These are phyloP conservation scores for Cystofilobasidium macerans DNA, from an alignment of 768 basidiomycete species.

Conservation along the genomic window DNA sequence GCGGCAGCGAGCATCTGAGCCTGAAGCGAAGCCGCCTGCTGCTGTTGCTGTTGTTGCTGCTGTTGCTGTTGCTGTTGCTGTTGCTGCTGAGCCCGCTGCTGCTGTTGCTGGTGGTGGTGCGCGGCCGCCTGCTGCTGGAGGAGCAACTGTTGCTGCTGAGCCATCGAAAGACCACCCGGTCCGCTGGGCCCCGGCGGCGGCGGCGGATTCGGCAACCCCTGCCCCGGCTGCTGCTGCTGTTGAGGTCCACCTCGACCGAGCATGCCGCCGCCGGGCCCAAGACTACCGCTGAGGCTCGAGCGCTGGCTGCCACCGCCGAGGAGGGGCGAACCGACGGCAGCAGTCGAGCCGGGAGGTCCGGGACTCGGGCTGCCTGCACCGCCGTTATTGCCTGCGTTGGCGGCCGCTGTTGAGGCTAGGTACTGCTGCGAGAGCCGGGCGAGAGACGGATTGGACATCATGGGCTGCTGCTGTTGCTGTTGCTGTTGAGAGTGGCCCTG, in stretches of 20 bases:
- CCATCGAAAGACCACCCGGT: neutral
- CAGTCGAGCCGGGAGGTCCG: no score
- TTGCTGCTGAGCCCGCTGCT: neutral
- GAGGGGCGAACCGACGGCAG: no score
- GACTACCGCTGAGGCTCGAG: no score
- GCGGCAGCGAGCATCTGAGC: conserved; percentile 1
- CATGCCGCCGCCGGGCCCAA: no score
- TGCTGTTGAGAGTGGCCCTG: neutral
- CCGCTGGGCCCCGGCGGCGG: no score
- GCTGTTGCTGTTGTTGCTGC: no score
- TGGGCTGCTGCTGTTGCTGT: neutral
- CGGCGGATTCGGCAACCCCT: neutral
- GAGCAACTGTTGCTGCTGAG: neutral
- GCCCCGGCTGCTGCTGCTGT: neutral
- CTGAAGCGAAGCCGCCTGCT: neutral
- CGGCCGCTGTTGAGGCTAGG: neutral
- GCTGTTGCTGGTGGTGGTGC: neutral
- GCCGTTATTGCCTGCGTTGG: neutral
- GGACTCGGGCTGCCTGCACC: neutral
- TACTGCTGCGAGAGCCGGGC: neutral
- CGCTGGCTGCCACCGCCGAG: no score
- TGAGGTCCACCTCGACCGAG: no score
- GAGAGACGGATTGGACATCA: neutral
- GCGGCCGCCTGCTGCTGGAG: neutral
- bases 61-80: neutral